These are phyloP conservation scores for Cytospora paraplurivora DNA, from an alignment of 2,329 filamentous ascomycete species.

Conservation along the genomic window DNA sequence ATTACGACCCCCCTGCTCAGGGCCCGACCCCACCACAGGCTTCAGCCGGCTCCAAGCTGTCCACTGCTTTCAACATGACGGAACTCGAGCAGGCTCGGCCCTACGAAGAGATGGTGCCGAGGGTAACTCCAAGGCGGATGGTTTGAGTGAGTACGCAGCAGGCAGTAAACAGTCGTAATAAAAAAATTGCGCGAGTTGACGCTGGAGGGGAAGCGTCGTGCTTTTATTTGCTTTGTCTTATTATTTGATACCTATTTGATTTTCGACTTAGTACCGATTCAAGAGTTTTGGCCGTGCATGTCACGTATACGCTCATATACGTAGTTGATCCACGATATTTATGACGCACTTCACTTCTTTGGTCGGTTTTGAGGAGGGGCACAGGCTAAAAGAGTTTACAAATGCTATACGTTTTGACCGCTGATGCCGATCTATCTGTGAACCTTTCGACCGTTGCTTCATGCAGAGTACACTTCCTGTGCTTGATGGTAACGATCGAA, in stretches of 20 bases:
- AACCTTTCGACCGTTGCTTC: not conserved
- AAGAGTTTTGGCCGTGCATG: constrained; percentile 11
- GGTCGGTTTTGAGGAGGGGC: not conserved
- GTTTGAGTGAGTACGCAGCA: constrained; percentile 30
- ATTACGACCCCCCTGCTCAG: constrained; percentile 40
- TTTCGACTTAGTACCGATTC: constrained; percentile 13
- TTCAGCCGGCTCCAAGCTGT: constrained; percentile 21
- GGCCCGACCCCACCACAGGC: constrained; percentile 38
- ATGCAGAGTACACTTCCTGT: not conserved
- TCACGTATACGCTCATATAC: constrained; percentile 19
- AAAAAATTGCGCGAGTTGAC: constrained; percentile 14
- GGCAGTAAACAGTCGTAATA: not conserved
- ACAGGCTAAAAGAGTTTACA: not conserved
- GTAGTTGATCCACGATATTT: constrained; percentile 23
- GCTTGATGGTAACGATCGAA: not conserved
- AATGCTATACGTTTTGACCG: constrained; percentile 5
- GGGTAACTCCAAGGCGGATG: constrained; percentile 49
- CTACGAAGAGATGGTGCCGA: constrained; percentile 61
- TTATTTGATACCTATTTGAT: constrained; percentile 23
- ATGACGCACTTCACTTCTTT: constrained; percentile 19
- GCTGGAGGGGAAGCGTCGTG: constrained; percentile 14
- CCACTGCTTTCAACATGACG: constrained; percentile 32
- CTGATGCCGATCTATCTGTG: not conserved
- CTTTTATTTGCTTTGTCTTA: constrained; percentile 3
- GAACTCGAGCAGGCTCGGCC: constrained; percentile 55